These are phyloP conservation scores for Plectosphaerella cucumerina DNA, from an alignment of 2,329 filamentous ascomycete genomes.

Conservation along the genomic window DNA sequence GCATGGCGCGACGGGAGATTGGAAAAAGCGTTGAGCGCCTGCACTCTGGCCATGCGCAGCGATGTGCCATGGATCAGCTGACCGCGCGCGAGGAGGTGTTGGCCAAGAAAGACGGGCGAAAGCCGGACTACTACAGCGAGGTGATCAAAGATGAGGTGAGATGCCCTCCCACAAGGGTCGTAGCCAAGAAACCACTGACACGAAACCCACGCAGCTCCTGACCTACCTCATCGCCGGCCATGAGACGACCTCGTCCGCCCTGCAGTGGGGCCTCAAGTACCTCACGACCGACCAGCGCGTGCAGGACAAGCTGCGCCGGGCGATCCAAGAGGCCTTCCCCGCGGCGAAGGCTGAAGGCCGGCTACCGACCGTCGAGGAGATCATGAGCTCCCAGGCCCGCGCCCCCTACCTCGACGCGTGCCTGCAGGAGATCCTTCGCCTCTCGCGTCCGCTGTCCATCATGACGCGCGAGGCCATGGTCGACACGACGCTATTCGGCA, in stretches of 20 bases:
- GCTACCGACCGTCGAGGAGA: slow-evolving; percentile 16
- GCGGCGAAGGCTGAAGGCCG: slow-evolving; percentile 13
- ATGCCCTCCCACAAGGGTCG: not conserved
- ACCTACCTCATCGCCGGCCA: slow-evolving; percentile 21
- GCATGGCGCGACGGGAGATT: slow-evolving; percentile 3
- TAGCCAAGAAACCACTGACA: not conserved
- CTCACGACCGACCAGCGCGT: slow-evolving; percentile 12
- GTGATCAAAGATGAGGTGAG: slow-evolving; percentile 27
- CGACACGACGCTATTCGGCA: slow-evolving; percentile 21
- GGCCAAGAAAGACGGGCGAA: slow-evolving; percentile 22
- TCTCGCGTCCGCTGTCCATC: slow-evolving; percentile 15
- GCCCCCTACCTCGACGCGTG: slow-evolving; percentile 23
- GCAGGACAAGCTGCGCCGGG: slow-evolving; percentile 21
- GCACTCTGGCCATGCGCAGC: not conserved
- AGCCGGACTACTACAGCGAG: slow-evolving; percentile 21
- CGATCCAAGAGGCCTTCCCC: slow-evolving; percentile 10
- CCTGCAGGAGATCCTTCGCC: slow-evolving; percentile 23
- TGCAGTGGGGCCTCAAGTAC: slow-evolving; percentile 18
- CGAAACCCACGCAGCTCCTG: slow-evolving; percentile 12
- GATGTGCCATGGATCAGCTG: slow-evolving; percentile 24
- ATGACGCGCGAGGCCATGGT: slow-evolving; percentile 17
- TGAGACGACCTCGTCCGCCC: slow-evolving; percentile 17
- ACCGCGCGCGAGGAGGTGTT: slow-evolving; percentile 24
- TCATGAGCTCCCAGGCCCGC: slow-evolving; percentile 9
- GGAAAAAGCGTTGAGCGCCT: not conserved